A percentile compares a stretch with the other conserved stretches of the same genome.
phyloP scores from a whole-genome alignment of 768 basidiomycete genomes.

The Phanerodontia chrysosporium region DNA sequence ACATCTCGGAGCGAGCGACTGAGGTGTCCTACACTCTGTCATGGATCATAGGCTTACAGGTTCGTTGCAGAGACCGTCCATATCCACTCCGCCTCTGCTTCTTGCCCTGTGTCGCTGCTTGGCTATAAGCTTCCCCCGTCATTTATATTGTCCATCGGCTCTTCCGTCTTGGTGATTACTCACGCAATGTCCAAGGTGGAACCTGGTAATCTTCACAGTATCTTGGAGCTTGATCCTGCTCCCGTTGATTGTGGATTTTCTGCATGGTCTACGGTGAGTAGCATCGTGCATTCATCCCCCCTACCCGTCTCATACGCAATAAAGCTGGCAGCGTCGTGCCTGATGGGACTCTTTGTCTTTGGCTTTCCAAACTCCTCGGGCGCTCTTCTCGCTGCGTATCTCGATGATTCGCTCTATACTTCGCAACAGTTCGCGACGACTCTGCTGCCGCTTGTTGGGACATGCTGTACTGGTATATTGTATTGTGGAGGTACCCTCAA shows the following conservation, averaged over 20 bases:
- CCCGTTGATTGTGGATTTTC: slow-evolving; percentile 8
- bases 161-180: too few relatives aligned
- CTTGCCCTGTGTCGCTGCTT: too few relatives aligned
- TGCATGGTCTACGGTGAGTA: slow-evolving; percentile 9
- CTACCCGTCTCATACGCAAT: too few relatives aligned
- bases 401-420: slow-evolving; percentile 15
- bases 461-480: slow-evolving; percentile 24
- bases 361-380: slow-evolving; percentile 30
- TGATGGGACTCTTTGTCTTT: slow-evolving; percentile 24
- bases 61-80: too few relatives aligned
- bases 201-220: too few relatives aligned
- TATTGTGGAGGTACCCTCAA: slow-evolving; percentile 19
- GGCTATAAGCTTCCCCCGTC: too few relatives aligned
- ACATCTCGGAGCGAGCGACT: too few relatives aligned
- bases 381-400: slow-evolving; percentile 24
- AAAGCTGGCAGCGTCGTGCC: slow-evolving; percentile 22
- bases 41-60: too few relatives aligned
- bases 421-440: slow-evolving; percentile 15
- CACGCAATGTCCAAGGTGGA: too few relatives aligned
- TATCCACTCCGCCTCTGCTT: too few relatives aligned
- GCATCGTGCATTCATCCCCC: neutral
- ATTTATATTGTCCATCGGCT: too few relatives aligned
- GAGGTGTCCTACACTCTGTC: too few relatives aligned
- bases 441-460: slow-evolving; percentile 24
- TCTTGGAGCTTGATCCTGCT: neutral